Evolutionary conservation across 768 basidiomycete genomes (phyloP).

Genomic region (Kondoa subrosea): DNA sequence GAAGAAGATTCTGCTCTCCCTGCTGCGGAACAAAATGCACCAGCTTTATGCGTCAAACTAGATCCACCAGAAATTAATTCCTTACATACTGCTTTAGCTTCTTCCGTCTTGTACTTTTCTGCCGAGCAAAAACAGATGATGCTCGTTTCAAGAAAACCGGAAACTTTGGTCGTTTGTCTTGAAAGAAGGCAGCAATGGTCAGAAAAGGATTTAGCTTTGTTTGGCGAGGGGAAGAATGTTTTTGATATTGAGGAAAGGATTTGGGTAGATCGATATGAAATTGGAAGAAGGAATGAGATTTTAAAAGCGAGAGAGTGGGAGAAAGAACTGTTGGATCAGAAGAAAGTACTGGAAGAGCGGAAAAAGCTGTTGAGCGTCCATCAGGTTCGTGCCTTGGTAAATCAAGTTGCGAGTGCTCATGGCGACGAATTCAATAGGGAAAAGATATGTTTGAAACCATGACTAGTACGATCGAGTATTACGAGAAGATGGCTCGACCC

Average conservation of each 20-base stretch:
- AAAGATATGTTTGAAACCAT: slow-evolving; percentile 5
- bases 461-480: not conserved
- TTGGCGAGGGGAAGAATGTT: not conserved
- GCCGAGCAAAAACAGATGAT: not conserved
- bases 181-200: not conserved
- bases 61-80: not conserved
- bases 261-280: not conserved
- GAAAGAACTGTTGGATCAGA: not conserved
- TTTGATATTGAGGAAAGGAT: not conserved
- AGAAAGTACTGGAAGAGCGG: not conserved
- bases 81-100: not conserved
- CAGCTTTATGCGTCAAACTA: not conserved
- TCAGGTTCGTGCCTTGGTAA: not conserved
- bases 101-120: not conserved
- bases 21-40: not conserved
- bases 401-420: not conserved
- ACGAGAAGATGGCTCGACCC: not conserved
- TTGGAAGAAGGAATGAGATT: not conserved
- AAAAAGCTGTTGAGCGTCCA: not conserved
- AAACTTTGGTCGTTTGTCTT: not conserved
- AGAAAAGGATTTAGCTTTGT: not conserved
- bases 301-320: not conserved
- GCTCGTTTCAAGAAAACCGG: not conserved
- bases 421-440: not conserved
- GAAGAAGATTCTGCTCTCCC: not conserved